Conservation (phyloP, 129 eudicot species). For the Rutidosis leptorrhynchoides region DNA sequence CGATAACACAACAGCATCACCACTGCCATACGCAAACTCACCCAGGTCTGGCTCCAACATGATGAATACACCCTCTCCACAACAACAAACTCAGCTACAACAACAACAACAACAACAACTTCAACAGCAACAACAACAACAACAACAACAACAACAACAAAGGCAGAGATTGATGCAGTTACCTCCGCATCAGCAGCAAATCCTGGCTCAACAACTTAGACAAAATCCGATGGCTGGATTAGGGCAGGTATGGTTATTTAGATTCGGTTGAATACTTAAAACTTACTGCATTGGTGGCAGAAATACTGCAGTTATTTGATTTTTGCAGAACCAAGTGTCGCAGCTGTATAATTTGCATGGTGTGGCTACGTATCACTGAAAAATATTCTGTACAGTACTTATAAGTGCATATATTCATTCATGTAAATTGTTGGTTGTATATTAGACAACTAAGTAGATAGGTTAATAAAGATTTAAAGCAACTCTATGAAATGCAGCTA, state of each 20-base stretch:
- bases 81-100: constrained; percentile 78
- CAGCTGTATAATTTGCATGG: constrained; percentile 81
- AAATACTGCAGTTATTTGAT: constrained; percentile 8
- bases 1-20: constrained; percentile 82
- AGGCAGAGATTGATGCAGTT: constrained; percentile 83
- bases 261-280: neutral
- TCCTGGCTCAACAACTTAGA: constrained; percentile 77
- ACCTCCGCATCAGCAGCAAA: constrained; percentile 82
- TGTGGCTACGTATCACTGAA: constrained; percentile 64
- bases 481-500: constrained; percentile 5
- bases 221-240: constrained; percentile 76
- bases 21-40: constrained; percentile 71
- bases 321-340: constrained; percentile 56
- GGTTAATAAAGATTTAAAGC: neutral
- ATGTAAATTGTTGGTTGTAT: constrained; percentile 1
- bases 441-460: constrained; percentile 12
- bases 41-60: constrained; percentile 80
- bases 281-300: neutral
- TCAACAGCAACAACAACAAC: constrained; percentile 55
- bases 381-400: constrained; percentile 2
- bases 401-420: constrained; percentile 6
- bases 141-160: constrained; percentile 42
- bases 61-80: constrained; percentile 92
- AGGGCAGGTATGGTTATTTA: constrained; percentile 56
- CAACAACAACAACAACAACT: constrained; percentile 51